Evolutionary conservation across 2,329 filamentous ascomycete species (phyloP).

Genomic region (Aspergillus pseudotamarii): DNA sequence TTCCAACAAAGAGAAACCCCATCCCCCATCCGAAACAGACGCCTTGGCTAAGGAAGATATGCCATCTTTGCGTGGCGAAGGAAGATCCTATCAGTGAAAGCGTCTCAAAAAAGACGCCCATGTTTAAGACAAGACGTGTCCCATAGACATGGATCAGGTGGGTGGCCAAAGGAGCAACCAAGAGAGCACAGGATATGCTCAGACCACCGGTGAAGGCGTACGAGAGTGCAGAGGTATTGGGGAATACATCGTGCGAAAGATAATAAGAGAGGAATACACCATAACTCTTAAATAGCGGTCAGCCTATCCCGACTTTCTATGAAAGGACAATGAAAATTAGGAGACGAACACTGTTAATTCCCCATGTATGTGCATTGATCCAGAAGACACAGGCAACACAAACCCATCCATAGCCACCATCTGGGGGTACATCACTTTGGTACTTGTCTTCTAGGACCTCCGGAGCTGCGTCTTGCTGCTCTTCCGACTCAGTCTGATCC

Average conservation of each 20-base stretch:
- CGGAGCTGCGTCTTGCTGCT: conserved; percentile 12
- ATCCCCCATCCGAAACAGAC: conserved; percentile 65
- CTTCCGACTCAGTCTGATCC: conserved; percentile 9
- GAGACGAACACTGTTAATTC: conserved; percentile 63
- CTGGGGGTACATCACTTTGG: conserved; percentile 43
- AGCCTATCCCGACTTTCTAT: background rate
- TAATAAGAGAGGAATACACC: conserved; percentile 65
- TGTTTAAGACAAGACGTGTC: conserved; percentile 56
- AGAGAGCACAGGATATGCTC: conserved; percentile 60
- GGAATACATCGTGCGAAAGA: conserved; percentile 57
- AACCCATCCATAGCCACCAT: conserved; percentile 66
- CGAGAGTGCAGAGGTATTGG: conserved; percentile 55
- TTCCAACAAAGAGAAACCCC: conserved; percentile 63
- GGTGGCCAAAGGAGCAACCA: conserved; percentile 61
- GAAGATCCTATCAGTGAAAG: conserved; percentile 58
- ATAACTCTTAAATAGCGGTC: conserved; percentile 39
- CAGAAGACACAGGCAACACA: conserved; percentile 58
- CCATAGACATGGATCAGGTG: conserved; percentile 55
- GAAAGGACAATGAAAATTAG: background rate
- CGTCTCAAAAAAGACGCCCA: conserved; percentile 59
- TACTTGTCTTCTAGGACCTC: conserved; percentile 33
- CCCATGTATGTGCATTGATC: conserved; percentile 74
- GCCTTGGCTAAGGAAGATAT: conserved; percentile 63
- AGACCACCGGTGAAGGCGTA: conserved; percentile 65
- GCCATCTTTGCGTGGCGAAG: conserved; percentile 61